phyloP scores from a whole-genome alignment of 345 rosid genomes.

The Boechera stricta region DNA sequence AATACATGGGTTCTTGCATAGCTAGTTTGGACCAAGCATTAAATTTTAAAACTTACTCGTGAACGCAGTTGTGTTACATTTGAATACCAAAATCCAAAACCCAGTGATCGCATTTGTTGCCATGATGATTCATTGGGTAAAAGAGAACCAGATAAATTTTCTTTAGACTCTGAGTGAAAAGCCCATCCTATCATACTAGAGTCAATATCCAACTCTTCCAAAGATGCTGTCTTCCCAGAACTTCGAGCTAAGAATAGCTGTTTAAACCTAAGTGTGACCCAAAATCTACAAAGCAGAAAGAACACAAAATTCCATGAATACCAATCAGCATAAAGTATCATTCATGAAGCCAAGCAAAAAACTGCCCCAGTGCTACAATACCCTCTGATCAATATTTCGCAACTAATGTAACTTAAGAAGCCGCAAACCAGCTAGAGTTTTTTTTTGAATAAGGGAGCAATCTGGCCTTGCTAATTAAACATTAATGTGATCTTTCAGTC shows the following conservation, averaged over 20 bases:
- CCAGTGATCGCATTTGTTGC: conserved; percentile 82
- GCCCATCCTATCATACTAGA: conserved; percentile 80
- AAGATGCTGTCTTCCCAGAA: conserved; percentile 63
- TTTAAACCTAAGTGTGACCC: conserved; percentile 79
- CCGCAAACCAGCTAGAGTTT: conserved; percentile 14
- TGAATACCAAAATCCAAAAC: conserved; percentile 89
- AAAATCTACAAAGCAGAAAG: conserved; percentile 64
- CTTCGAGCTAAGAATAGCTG: conserved; percentile 61
- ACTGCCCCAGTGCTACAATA: conserved; percentile 15
- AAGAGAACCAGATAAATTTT: conserved; percentile 63
- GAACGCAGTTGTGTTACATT: conserved; percentile 69
- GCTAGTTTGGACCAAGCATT: conserved; percentile 32
- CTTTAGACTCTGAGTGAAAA: conserved; percentile 93
- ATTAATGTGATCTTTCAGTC: conserved; percentile 5
- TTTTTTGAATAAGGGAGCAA: neutral
- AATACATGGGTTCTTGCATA: conserved; percentile 22
- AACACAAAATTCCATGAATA: conserved; percentile 31
- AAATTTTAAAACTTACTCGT: conserved; percentile 59
- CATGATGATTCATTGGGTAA: conserved; percentile 81
- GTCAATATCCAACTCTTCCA: conserved; percentile 68
- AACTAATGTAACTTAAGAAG: conserved; percentile 29
- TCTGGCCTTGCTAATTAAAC: conserved; percentile 1
- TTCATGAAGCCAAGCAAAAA: conserved; percentile 21
- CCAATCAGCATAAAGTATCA: conserved; percentile 32
- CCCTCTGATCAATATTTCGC: conserved; percentile 19